Percentiles rank a stretch among this genome's conserved stretches.
These are phyloP conservation scores for Phialemoniopsis sp. DNA, from an alignment of 2,329 filamentous ascomycete species.

Conservation along the genomic window DNA sequence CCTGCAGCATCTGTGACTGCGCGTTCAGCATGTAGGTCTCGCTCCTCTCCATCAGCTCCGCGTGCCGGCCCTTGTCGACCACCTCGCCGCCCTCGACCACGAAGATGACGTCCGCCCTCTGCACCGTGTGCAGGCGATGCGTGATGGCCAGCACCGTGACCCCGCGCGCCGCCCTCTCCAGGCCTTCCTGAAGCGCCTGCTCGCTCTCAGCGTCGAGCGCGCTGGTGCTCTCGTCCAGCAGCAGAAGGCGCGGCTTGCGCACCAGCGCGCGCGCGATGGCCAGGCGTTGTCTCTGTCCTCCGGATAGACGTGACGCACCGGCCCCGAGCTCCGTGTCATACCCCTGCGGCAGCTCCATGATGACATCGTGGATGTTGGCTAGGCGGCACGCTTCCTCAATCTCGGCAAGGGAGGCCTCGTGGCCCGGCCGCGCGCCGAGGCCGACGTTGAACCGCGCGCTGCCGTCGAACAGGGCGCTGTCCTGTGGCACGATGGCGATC, in stretches of 20 bases:
- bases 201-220: constrained; percentile 59
- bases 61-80: constrained; percentile 35
- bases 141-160: constrained; percentile 36
- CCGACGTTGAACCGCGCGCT: constrained; percentile 35
- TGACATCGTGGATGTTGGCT: constrained; percentile 68
- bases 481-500: constrained; percentile 33
- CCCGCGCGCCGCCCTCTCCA: constrained; percentile 34
- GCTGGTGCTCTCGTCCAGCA: constrained; percentile 67
- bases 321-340: constrained; percentile 2
- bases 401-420: constrained; percentile 52
- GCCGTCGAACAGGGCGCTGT: constrained; percentile 34
- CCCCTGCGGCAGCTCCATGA: constrained; percentile 22
- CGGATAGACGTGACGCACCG: constrained; percentile 37
- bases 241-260: constrained; percentile 54
- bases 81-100: constrained; percentile 35
- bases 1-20: constrained; percentile 22
- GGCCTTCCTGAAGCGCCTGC: constrained; percentile 47
- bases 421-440: constrained; percentile 49
- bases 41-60: constrained; percentile 22
- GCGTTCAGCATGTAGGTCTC: constrained; percentile 23
- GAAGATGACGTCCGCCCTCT: constrained; percentile 37
- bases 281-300: constrained; percentile 62
- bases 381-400: constrained; percentile 63
- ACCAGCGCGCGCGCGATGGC: constrained; percentile 62
- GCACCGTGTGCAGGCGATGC: constrained; percentile 35